Base-by-base conservation (phyloP, 2,329 filamentous ascomycete genomes). In the Hymenoscyphus fructigenus region DNA sequence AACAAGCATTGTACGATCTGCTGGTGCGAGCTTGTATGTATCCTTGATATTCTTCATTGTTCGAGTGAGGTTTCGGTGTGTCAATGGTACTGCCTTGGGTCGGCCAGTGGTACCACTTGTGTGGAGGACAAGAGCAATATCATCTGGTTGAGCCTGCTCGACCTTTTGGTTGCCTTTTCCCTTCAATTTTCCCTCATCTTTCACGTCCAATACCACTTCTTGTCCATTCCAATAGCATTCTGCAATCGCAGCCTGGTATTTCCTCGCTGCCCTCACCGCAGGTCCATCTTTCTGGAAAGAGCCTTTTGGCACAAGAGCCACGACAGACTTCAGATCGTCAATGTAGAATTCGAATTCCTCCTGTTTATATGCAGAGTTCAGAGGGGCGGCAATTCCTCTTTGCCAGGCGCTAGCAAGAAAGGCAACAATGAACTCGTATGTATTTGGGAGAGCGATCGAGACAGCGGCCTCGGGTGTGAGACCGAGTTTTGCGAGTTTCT, bases 271-370 rank as follows among this genome's bases (percentile, higher is more conserved):
- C 73, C 87, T 85, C 32, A 95, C 90, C 29, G 90, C 91, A 14
- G 91, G 85, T 10, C 86, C 88, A 75, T 88, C 81, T 70, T 87
- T 83, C 12, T 82, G 81, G 72, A 87, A 91, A 15, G 88, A 86
- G 17, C 91, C 91, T 70, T 82, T 83, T 14, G 92, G 91, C 10
- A 96, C 89, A 41, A 96, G 82, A 36, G 92, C 85, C 65, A 96
- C 81, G 38, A 89, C 89, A 5, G 92, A 94, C 75, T 88, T 91
- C 71, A 96, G 83, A 75, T 96, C 92, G 69, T 93, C 89, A 73
- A 96, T 94, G 78, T 95, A 96, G 79, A 96, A 96, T 76, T 95
- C 92, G 76, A 94, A 95, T 77, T 96, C 92, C 64, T 88, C 88
- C 78, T 95, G 91, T 80, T 93, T 96, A 82, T 96, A 96, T 56